A percentile compares a stretch with the other conserved stretches of the same genome.
Evolutionary conservation across 495 filamentous ascomycete species (phyloP).

Genomic region (Thermothielavioides terrestris): DNA sequence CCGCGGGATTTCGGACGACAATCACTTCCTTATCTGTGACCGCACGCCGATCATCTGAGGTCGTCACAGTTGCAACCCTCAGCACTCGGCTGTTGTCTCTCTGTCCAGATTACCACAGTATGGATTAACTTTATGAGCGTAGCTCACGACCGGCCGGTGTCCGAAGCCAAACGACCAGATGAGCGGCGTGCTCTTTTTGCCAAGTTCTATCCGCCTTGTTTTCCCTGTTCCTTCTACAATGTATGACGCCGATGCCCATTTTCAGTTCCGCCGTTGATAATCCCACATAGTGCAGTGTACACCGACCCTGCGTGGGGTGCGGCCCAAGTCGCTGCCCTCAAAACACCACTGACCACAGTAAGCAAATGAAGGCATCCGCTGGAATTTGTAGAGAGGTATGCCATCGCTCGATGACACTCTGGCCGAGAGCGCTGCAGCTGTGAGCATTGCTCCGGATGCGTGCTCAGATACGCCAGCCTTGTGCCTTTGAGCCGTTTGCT

Average conservation of each 20-base stretch:
- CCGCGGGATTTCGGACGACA: background rate
- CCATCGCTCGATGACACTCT: conserved; percentile 1
- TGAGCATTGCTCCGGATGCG: background rate
- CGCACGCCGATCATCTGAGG: background rate
- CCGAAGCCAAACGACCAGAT: no score
- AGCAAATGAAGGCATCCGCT: background rate
- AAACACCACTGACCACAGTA: background rate
- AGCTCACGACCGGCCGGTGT: no score
- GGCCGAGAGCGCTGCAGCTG: background rate
- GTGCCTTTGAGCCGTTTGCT: background rate
- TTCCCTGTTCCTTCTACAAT: no score
- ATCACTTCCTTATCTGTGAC: background rate
- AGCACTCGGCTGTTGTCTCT: no score
- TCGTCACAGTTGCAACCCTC: background rate
- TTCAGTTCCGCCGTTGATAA: no score
- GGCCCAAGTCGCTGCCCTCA: background rate
- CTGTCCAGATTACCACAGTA: no score
- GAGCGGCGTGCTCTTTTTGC: no score
- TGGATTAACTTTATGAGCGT: no score
- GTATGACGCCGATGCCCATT: no score
- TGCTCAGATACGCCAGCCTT: background rate
- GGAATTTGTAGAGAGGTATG: background rate
- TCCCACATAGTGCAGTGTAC: no score
- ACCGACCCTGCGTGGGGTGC: no score
- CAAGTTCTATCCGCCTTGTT: no score